Evolutionary conservation across 495 filamentous ascomycete genomes (phyloP), one percentile per base, ranked within the genome.

Genomic region (Podospora didyma): DNA sequence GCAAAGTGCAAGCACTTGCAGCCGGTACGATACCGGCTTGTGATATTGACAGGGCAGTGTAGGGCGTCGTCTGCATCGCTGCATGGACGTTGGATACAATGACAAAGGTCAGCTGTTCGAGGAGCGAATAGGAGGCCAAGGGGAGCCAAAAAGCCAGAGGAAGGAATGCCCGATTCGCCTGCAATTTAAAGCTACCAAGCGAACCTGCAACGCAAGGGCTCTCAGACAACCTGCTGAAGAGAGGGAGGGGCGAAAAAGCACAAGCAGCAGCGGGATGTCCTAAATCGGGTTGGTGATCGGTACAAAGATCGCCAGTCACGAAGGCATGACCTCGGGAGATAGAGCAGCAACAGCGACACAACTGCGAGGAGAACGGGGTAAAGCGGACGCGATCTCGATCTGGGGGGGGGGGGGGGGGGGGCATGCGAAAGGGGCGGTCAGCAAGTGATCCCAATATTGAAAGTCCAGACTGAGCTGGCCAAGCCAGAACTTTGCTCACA

Each of bases 261-360:
- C 9, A 22, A 22, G 10, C 2, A 3, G 16, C 7, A 39, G 34
- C 34, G 34, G 28, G 9, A 21, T 22, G 28, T 39, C 49, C 31
- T 51, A 51, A 21, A 51, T 51, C 19, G 49, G 49, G 34, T 41
- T 51, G 49, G 34, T 34, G 49, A 48, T 48, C 46, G 46, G 46
- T 48, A 31, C 26, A 48, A 48, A 24, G 46, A 26, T 48, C 46
- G 46, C 10, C 46, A 26, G 46, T 12, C 21, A 16, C 12, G 20
- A 24, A 26, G 46, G 19, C 20, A 23, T 23, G 46, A 48, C 11
- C 26, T 31, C 26, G 46, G 39, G 12, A 42, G 39, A 2, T 42
- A 42, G 12, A 42, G 5, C 14, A 42, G 5, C 10, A 10, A 42
- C 1, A 42, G 39, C 39, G 39, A 42, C 39, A 42, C 12, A 17